Evolutionary conservation across 768 basidiomycete species (phyloP).

Genomic region (Suillus occidentalis): DNA sequence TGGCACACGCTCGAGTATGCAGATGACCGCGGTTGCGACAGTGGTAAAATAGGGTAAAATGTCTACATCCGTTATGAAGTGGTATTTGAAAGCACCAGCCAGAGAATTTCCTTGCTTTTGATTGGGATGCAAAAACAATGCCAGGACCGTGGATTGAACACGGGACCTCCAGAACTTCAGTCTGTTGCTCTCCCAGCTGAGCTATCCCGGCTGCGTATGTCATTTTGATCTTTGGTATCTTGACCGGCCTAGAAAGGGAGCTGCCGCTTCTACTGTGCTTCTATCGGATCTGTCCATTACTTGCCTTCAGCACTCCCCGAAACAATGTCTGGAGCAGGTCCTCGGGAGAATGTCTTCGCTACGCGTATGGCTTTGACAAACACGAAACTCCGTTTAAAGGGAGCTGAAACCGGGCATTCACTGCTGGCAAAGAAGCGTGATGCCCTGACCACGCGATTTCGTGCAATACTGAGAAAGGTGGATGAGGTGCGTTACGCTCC

Average conservation of each 20-base stretch:
- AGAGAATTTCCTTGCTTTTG: not conserved
- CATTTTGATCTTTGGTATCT: not conserved
- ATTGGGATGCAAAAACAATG: slow-evolving; percentile 36
- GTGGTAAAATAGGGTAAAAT: not conserved
- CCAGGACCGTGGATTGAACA: slow-evolving; percentile 80
- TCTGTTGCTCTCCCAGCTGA: slow-evolving; percentile 78
- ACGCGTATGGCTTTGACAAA: slow-evolving; percentile 97
- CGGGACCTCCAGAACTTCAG: slow-evolving; percentile 73
- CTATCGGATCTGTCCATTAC: not conserved
- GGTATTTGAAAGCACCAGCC: not conserved
- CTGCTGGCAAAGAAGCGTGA: slow-evolving; percentile 97
- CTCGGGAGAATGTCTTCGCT: slow-evolving; percentile 93
- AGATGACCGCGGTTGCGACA: not conserved
- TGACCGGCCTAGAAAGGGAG: not conserved
- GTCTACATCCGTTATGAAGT: not conserved
- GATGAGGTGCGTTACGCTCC: slow-evolving; percentile 72
- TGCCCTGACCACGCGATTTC: slow-evolving; percentile 92
- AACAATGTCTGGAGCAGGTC: slow-evolving; percentile 84
- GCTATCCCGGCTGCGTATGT: slow-evolving; percentile 52
- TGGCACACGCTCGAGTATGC: not conserved
- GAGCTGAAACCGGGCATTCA: slow-evolving; percentile 93
- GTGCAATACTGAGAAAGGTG: slow-evolving; percentile 93
- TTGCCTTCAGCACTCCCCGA: slow-evolving; percentile 9
- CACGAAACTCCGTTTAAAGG: slow-evolving; percentile 86
- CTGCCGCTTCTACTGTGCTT: not conserved